Conservation (phyloP, 1,284 basidiomycete genomes). For the Rhodotorula sp. region DNA sequence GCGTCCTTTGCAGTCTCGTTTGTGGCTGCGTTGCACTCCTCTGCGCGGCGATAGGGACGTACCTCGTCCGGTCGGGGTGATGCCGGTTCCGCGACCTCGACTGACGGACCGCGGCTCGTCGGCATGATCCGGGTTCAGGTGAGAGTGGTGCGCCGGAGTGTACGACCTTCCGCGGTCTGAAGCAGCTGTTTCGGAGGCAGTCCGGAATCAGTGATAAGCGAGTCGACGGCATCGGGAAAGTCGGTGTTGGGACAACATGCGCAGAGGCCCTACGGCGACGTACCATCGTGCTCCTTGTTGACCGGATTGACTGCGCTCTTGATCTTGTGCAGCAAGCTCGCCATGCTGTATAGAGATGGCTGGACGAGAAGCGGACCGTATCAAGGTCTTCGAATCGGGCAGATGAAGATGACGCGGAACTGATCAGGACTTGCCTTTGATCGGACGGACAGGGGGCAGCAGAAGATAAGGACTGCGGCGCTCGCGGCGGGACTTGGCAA, state of each 20-base stretch:
- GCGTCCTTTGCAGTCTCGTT: too few relatives aligned
- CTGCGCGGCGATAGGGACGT: not conserved
- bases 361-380: not conserved
- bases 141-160: constrained; percentile 15
- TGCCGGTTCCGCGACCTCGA: constrained; percentile 15
- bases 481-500: not conserved
- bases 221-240: not conserved
- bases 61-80: constrained; percentile 30
- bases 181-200: not conserved
- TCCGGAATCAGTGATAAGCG: not conserved
- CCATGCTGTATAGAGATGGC: constrained; percentile 3
- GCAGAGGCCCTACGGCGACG: not conserved
- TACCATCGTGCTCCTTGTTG: constrained; percentile 9
- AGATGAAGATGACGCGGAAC: not conserved
- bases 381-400: not conserved
- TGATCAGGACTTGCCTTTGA: not conserved
- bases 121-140: constrained; percentile 19
- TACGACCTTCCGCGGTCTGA: constrained; percentile 16
- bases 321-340: constrained; percentile 16
- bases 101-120: constrained; percentile 7
- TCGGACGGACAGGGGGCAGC: too few relatives aligned
- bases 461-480: not conserved
- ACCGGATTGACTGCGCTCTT: constrained; percentile 12
- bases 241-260: not conserved
- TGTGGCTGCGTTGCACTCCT: too few relatives aligned